These are phyloP conservation scores for Apiospora malaysiana DNA, from an alignment of 2,329 filamentous ascomycete species.

Conservation along the genomic window DNA sequence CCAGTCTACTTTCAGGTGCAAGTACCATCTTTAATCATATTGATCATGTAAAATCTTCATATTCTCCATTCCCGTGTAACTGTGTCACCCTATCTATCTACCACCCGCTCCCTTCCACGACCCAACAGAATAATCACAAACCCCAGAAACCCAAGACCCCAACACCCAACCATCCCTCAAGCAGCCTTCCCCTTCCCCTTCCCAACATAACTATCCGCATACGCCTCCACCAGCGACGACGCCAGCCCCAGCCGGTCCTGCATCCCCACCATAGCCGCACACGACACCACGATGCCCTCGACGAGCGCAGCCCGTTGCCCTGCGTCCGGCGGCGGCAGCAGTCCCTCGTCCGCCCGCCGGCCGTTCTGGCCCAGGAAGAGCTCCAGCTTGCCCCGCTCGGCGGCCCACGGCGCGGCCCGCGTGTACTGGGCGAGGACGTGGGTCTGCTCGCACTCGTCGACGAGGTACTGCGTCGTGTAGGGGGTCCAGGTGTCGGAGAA, in stretches of 20 bases:
- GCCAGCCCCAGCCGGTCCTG: conserved; percentile 10
- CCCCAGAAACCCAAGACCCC: too few relatives aligned
- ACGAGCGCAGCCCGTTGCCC: background rate
- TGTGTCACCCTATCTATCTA: too few relatives aligned
- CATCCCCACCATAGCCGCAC: conserved; percentile 18
- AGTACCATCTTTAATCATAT: too few relatives aligned
- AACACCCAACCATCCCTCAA: too few relatives aligned
- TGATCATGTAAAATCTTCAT: too few relatives aligned
- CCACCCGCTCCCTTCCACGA: too few relatives aligned
- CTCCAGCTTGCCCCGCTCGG: conserved; percentile 5
- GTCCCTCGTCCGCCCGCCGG: background rate
- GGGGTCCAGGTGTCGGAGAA: conserved; percentile 4
- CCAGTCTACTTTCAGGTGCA: too few relatives aligned
- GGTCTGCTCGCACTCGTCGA: background rate
- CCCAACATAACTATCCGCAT: background rate
- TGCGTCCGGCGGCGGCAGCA: background rate
- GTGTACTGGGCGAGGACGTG: conserved; percentile 5
- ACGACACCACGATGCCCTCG: background rate
- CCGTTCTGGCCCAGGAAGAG: background rate
- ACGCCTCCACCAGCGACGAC: conserved; percentile 16
- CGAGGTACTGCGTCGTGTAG: conserved; percentile 4
- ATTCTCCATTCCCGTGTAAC: too few relatives aligned
- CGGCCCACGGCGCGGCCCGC: conserved; percentile 6
- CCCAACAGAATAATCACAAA: too few relatives aligned
- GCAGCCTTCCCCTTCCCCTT: conserved; percentile 9